phyloP scores from a whole-genome alignment of 2,329 filamentous ascomycete genomes.

The Celoporthe dispersa region DNA sequence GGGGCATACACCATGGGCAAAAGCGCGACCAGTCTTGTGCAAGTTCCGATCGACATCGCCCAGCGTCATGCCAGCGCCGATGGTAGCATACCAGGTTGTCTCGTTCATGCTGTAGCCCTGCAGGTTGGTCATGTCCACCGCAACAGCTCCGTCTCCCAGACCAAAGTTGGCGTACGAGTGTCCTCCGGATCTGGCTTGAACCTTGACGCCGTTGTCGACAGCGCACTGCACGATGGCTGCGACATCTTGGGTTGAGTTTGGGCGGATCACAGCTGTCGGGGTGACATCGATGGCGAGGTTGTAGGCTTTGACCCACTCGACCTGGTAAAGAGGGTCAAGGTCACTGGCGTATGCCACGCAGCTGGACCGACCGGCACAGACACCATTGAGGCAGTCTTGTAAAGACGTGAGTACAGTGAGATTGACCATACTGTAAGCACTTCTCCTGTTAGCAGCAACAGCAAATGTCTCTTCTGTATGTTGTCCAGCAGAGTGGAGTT shows the following conservation, averaged over 20 bases:
- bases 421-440: background rate
- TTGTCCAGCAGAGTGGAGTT: too few relatives aligned
- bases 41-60: slow-evolving; percentile 55
- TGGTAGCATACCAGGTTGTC: slow-evolving; percentile 56
- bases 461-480: too few relatives aligned
- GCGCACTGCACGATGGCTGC: slow-evolving; percentile 63
- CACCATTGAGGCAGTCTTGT: slow-evolving; percentile 49
- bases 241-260: slow-evolving; percentile 57
- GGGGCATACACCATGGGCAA: slow-evolving; percentile 64
- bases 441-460: background rate
- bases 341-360: slow-evolving; percentile 52
- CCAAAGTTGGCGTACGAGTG: slow-evolving; percentile 62
- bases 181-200: slow-evolving; percentile 67
- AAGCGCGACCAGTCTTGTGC: slow-evolving; percentile 57
- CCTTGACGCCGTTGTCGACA: slow-evolving; percentile 50
- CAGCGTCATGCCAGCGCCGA: slow-evolving; percentile 59
- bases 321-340: slow-evolving; percentile 48
- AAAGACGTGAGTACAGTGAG: slow-evolving; percentile 35
- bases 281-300: slow-evolving; percentile 55
- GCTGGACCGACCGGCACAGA: slow-evolving; percentile 49
- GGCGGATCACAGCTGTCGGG: slow-evolving; percentile 61
- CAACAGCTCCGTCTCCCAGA: slow-evolving; percentile 48
- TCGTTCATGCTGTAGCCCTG: slow-evolving; percentile 58
- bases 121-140: slow-evolving; percentile 59
- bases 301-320: slow-evolving; percentile 56